Evolutionary conservation across 2,329 filamentous ascomycete species (phyloP), one percentile per base, ranked within the genome.

Genomic region (Periconia sp.): DNA sequence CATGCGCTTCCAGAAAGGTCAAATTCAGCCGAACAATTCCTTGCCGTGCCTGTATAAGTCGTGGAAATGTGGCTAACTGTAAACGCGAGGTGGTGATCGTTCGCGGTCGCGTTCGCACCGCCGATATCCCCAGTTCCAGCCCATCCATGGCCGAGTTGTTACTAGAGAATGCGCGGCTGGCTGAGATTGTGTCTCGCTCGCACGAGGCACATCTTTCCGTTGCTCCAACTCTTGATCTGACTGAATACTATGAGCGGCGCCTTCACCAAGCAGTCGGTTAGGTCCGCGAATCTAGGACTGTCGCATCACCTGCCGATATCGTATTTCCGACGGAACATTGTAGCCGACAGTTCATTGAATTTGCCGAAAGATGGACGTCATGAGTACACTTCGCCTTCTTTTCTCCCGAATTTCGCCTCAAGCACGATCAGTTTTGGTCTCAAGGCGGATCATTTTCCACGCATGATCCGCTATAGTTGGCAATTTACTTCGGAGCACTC

Each of bases 301-400:
- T 58, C n/a, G 33, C 50, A 10, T 46, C 33, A 10, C 35, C 45
- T 3, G 40, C 23, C 14, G 50, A 58, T 31, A 53, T 54, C 17
- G 37, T 18, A 3, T 13, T 54, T 33, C 56, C 56, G 15, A 44
- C 48, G 19, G 44, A 42, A 40, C 20, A 47, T 10, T 56, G 56
- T 23, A 58, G 56, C 46, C 7, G 48, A 18, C 7, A 13, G 3
- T 51, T 58, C 18, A 17, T 58, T 11, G 40, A 50, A 7, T 55
- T 54, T n/a, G 53, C 53, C 7, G 47, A 55, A 2, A 45, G 41
- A 10, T 58, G 56, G 56, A 56, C 53, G 1, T 58, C 54, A 14
- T 58, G 56, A 53, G 49, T 58, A 9, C 53, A 58, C 46, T 58
- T 54, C 35, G 53, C 53, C 8, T 54, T 58, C 41, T 58, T 58